Evolutionary conservation across 176 grass and related monocot species (phyloP).

Genomic region (Musa itinerans): DNA sequence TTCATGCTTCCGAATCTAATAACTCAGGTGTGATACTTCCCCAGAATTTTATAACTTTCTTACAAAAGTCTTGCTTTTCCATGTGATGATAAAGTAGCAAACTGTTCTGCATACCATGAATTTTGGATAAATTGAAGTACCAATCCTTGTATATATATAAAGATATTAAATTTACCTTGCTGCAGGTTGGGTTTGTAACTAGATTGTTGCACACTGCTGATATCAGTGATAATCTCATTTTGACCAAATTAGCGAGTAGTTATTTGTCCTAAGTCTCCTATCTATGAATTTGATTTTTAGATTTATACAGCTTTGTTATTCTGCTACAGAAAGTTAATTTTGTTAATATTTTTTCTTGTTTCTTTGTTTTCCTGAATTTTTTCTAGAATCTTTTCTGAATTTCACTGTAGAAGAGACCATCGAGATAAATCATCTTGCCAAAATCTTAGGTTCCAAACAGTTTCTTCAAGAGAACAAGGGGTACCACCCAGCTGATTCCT

Average conservation of each 20-base stretch:
- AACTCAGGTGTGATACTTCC: constrained; percentile 61
- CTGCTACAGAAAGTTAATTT: not conserved
- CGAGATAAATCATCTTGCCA: too few species aligned
- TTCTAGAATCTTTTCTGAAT: too few species aligned
- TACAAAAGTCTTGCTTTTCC: too few species aligned
- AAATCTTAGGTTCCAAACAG: too few species aligned
- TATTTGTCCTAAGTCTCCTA: too few species aligned
- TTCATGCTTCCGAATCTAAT: constrained; percentile 95
- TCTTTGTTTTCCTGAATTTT: too few species aligned
- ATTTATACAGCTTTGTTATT: not conserved
- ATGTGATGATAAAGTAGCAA: not conserved
- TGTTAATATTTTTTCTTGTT: too few species aligned
- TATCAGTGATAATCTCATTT: not conserved
- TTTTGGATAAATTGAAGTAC: not conserved
- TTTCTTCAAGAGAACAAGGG: too few species aligned
- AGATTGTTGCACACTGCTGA: not conserved
- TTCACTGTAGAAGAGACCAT: too few species aligned
- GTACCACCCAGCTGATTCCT: too few species aligned
- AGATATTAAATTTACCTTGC: not conserved
- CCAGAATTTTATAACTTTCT: not conserved
- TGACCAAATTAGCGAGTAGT: too few species aligned
- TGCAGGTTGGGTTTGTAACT: not conserved
- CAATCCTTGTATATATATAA: too few species aligned
- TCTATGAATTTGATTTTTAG: not conserved
- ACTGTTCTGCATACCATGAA: not conserved